Base-by-base conservation (phyloP, 345 rosid genomes). In the Lepidium africanum region DNA sequence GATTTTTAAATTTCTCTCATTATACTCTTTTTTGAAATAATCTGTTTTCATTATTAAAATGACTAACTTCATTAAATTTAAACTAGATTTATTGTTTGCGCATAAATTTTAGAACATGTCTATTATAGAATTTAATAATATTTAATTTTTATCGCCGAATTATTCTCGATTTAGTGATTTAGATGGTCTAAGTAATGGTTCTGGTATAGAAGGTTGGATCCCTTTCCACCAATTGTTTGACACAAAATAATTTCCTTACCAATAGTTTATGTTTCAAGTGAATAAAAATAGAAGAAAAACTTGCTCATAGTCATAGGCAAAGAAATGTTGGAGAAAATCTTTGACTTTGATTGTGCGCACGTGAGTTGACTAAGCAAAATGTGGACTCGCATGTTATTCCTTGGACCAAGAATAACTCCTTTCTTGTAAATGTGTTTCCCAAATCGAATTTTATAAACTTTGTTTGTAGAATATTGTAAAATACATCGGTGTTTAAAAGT, bases 331-430 rank as follows among this genome's bases (percentile, higher is more conserved):
- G 67, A 52, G 68, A 59, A 52, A 43, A 37, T 51, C 1, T 67
- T 67, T 52, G 73, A 52, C 73, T 74, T 66, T 23, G 16, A 53
- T 60, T 67, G 73, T 67, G 50, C 63, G 63, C 78, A 67, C 78
- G 78, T 74, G 78, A 43, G 3, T 60, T 60, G 73, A 60, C 69
- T 30, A 59, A 50, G 1, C 43, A 47, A 56, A 48, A 54, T 6
- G 3, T 36, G 3, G 52, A 53, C 6, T 71, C 36, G 12, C 17
- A 53, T 23, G n/a, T 11, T 19, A 63, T 37, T 6, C 23, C 10
- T 19, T 32, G 45, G 45, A 64, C 48, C 50, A 54, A 27, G 35
- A 4, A 37, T 64, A 38, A 55, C 13, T 42, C 5, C 7, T 51
- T 41, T 40, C 13, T 10, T 41, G 3, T 10, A 12, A 13, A n/a